These are phyloP conservation scores for Lyophyllum decastes DNA, from an alignment of 768 basidiomycete species.

Conservation along the genomic window DNA sequence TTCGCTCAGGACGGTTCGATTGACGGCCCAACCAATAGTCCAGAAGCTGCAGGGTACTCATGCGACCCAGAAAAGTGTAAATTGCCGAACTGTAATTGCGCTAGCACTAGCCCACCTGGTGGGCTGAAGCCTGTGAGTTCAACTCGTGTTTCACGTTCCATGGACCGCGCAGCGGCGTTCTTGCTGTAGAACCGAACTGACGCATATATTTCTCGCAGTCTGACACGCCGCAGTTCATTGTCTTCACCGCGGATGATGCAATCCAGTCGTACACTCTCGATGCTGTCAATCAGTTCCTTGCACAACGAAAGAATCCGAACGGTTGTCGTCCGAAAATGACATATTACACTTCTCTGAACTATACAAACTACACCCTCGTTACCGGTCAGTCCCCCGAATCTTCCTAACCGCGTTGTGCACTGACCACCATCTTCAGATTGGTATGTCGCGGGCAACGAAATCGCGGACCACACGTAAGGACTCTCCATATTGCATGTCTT, in stretches of 20 bases:
- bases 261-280: constrained; percentile 77
- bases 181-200: background rate
- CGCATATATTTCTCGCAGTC: constrained; percentile 32
- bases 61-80: constrained; percentile 67
- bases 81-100: constrained; percentile 73
- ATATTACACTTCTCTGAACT: constrained; percentile 70
- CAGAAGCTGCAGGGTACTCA: constrained; percentile 64
- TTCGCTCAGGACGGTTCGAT: constrained; percentile 54
- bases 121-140: constrained; percentile 62
- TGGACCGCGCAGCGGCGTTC: background rate
- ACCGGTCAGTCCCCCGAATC: constrained; percentile 37
- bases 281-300: constrained; percentile 73
- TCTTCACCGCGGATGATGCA: constrained; percentile 79
- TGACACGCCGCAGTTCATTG: constrained; percentile 65
- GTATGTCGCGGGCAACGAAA: constrained; percentile 83
- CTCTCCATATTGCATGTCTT: background rate
- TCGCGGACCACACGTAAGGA: constrained; percentile 74
- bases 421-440: constrained; percentile 49
- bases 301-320: constrained; percentile 74
- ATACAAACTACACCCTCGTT: constrained; percentile 77
- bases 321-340: constrained; percentile 77
- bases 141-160: background rate
- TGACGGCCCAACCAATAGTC: constrained; percentile 51
- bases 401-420: background rate
- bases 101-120: constrained; percentile 72